A percentile compares a stretch with the other conserved stretches of the same genome.
Evolutionary conservation across 768 basidiomycete species (phyloP).

Genomic region (Mycena latifolia): DNA sequence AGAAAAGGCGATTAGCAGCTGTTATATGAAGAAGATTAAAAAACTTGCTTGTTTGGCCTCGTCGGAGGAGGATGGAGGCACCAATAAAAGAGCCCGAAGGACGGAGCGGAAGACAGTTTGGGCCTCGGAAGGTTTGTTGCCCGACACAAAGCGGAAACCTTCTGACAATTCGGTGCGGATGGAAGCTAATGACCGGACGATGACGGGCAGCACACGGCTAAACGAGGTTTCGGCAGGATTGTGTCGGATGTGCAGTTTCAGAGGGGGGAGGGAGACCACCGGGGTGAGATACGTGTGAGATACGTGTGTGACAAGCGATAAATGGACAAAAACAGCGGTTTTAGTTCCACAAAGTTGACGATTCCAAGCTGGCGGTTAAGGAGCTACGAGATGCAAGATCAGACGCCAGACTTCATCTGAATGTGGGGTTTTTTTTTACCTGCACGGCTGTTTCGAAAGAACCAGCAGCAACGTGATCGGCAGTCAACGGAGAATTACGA

Average conservation of each 20-base stretch:
- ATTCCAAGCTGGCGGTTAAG: constrained; percentile 94
- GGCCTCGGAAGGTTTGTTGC: constrained; percentile 90
- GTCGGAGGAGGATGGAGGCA: constrained; percentile 83
- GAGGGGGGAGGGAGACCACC: constrained; percentile 88
- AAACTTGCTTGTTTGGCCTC: constrained; percentile 87
- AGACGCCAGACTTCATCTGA: constrained; percentile 9
- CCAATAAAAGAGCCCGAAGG: constrained; percentile 81
- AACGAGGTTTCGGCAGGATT: constrained; percentile 84
- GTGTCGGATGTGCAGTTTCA: constrained; percentile 89
- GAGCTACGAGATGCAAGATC: constrained; percentile 59
- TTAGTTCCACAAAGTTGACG: constrained; percentile 89
- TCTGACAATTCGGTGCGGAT: constrained; percentile 86
- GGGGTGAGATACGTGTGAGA: constrained; percentile 90
- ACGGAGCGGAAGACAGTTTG: constrained; percentile 84
- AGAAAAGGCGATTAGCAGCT: constrained; percentile 25
- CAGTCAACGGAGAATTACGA: constrained; percentile 94
- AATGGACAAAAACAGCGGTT: constrained; percentile 86
- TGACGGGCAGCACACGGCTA: constrained; percentile 84
- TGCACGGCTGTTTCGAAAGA: constrained; percentile 98
- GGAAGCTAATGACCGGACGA: constrained; percentile 76
- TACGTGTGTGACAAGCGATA: constrained; percentile 93
- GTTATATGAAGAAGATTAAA: constrained; percentile 5
- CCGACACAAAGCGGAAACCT: constrained; percentile 87
- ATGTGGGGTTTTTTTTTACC: constrained; percentile 65
- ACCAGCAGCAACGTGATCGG: constrained; percentile 95